Base-by-base conservation (phyloP, 2,329 filamentous ascomycete genomes). In the Esteya vermicola region DNA sequence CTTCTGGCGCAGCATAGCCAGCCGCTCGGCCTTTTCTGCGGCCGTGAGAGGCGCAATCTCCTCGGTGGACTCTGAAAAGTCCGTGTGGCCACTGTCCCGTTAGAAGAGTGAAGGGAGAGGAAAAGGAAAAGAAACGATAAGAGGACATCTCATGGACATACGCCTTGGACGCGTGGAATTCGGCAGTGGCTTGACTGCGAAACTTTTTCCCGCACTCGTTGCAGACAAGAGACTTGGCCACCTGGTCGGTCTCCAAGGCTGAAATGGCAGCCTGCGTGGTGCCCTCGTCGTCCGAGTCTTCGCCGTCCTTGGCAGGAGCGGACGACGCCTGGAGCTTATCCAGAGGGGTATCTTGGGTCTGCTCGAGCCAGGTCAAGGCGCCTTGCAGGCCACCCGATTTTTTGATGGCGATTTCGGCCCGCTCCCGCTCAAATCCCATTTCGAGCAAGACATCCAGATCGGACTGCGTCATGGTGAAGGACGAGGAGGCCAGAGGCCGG, bases 181-280 rank as follows among this genome's bases (percentile, higher is more conserved):
- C 81, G 9, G 88, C 91, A 49, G 89, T 75, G 21, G 78, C 77
- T 48, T 81, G 75, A 52, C 76, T 85, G 49, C 84, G 73, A 61
- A 98, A 93, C 56, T 78, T 81, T 70, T 94, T 95, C 54, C 82
- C 81, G 55, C 91, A 98, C 42, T 95, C 89, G 48, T 94, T 91
- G 70, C 91, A 98, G 38, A 93, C 72, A 41, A 96, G 75, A 36
- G 85, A 93, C 53, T 77, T 74, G 41, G 86, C 83, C 41, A 74
- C 66, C 52, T 80, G 75, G 43, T 81, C 84, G 2, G 74, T 73
- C 51, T 82, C 68, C 3, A 88, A 65, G n/a, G 75, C 70, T 6
- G 77, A 71, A 22, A 64, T 61, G 18, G 67, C 65, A 3, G 67
- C 68, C 9, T 73, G 67, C 3, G 65, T 61, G 4, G 70, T 61